Conservation (phyloP, 371 early-diverging fungal species). For the Mucor indicus region DNA sequence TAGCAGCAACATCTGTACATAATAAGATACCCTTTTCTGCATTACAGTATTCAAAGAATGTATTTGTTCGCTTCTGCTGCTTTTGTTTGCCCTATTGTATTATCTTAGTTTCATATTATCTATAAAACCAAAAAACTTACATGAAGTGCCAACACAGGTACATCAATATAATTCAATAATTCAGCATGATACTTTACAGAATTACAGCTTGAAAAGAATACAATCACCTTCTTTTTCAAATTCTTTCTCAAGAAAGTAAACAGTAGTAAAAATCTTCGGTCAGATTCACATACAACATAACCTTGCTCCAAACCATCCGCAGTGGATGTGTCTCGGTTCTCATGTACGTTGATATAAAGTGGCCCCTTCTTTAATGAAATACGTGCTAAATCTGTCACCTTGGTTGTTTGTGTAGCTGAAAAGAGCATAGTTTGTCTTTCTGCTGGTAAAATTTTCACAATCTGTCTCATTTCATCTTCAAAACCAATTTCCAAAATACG, state of each 20-base stretch:
- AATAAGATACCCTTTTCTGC: slow-evolving; percentile 87
- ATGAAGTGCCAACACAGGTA: slow-evolving; percentile 93
- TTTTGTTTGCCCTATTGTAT: slow-evolving; percentile 77
- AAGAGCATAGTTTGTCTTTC: slow-evolving; percentile 96
- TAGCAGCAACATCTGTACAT: slow-evolving; percentile 98
- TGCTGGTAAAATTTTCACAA: slow-evolving; percentile 83
- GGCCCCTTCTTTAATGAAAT: slow-evolving; percentile 92
- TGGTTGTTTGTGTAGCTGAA: slow-evolving; percentile 98
- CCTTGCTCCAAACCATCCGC: slow-evolving; percentile 95
- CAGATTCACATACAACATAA: slow-evolving; percentile 90
- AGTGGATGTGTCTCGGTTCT: slow-evolving; percentile 86
- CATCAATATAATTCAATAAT: slow-evolving; percentile 94
- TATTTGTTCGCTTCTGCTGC: slow-evolving; percentile 94
- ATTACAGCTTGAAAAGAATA: slow-evolving; percentile 95
- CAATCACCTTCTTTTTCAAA: slow-evolving; percentile 93
- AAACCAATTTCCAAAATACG: slow-evolving; percentile 97
- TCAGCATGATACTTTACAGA: slow-evolving; percentile 95
- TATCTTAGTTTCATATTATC: neutral
- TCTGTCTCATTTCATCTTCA: slow-evolving; percentile 98
- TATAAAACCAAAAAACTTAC: slow-evolving; percentile 35
- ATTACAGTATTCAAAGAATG: slow-evolving; percentile 95
- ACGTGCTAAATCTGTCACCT: slow-evolving; percentile 93
- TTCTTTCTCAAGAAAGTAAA: slow-evolving; percentile 95
- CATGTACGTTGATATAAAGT: slow-evolving; percentile 95
- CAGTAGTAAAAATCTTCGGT: slow-evolving; percentile 88